phyloP scores from a whole-genome alignment of 495 filamentous ascomycete genomes.

The Lophiotrema nucula region DNA sequence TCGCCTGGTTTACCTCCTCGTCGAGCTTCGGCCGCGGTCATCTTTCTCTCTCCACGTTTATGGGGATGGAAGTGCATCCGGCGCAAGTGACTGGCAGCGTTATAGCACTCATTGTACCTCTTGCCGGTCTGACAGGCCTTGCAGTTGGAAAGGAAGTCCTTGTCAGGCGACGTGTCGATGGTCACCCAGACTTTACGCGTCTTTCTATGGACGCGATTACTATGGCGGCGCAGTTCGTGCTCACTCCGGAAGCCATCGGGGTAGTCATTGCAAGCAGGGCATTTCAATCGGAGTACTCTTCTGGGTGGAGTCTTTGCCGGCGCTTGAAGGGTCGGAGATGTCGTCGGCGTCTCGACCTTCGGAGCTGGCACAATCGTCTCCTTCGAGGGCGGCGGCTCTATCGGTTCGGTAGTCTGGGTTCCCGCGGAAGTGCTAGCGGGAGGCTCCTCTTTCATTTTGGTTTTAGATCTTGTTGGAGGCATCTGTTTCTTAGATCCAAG shows the following conservation, averaged over 20 bases:
- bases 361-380: constrained; percentile 26
- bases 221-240: constrained; percentile 33
- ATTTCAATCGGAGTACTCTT: constrained; percentile 30
- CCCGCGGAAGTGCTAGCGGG: constrained; percentile 23
- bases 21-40: constrained; percentile 34
- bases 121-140: constrained; percentile 36
- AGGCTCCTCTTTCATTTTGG: constrained; percentile 24
- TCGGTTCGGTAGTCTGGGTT: constrained; percentile 16
- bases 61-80: constrained; percentile 36
- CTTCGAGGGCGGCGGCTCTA: constrained; percentile 11
- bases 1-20: constrained; percentile 31
- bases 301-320: constrained; percentile 18
- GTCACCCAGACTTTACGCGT: constrained; percentile 35
- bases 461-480: constrained; percentile 21
- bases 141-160: constrained; percentile 32
- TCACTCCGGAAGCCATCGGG: constrained; percentile 36
- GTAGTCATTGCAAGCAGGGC: constrained; percentile 31
- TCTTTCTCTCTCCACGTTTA: constrained; percentile 35
- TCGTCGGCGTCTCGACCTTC: constrained; percentile 13
- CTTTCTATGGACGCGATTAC: constrained; percentile 31
- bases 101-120: constrained; percentile 38
- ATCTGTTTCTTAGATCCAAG: constrained; percentile 9
- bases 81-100: constrained; percentile 34
- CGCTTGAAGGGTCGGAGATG: constrained; percentile 28
- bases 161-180: constrained; percentile 33